Percentiles rank a stretch among this genome's conserved stretches.
Evolutionary conservation across 305 asterid species (phyloP).

Genomic region (Fraxinus angustifolia): DNA sequence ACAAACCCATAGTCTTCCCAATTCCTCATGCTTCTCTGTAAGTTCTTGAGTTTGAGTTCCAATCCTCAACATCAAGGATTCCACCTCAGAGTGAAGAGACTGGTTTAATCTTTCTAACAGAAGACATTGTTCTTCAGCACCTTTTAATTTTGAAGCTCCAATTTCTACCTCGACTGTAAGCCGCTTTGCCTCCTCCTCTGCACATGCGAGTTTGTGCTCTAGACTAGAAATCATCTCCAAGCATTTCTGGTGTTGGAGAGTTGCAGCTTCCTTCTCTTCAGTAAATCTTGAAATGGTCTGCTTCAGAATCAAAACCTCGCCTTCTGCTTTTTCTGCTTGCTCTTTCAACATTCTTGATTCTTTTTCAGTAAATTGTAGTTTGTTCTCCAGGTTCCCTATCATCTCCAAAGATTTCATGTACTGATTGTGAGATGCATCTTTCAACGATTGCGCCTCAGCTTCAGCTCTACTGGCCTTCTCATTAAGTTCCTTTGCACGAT

Average conservation of each 20-base stretch:
- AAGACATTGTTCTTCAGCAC: slow-evolving; percentile 68
- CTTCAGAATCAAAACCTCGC: slow-evolving; percentile 64
- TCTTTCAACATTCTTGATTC: slow-evolving; percentile 51
- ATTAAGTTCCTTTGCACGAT: slow-evolving; percentile 40
- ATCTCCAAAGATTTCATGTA: slow-evolving; percentile 63
- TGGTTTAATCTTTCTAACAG: slow-evolving; percentile 67
- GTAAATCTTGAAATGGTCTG: slow-evolving; percentile 51
- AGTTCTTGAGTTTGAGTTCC: slow-evolving; percentile 76
- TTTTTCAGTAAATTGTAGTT: slow-evolving; percentile 58
- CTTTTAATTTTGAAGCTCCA: slow-evolving; percentile 60
- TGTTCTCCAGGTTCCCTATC: slow-evolving; percentile 74
- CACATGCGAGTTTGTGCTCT: slow-evolving; percentile 54
- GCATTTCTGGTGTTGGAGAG: slow-evolving; percentile 55
- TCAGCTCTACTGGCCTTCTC: slow-evolving; percentile 58
- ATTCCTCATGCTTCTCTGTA: slow-evolving; percentile 80
- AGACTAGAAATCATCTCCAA: slow-evolving; percentile 57
- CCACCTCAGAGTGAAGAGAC: slow-evolving; percentile 79
- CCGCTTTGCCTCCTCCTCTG: slow-evolving; percentile 60
- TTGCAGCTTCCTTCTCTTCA: slow-evolving; percentile 64
- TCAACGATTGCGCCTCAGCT: slow-evolving; percentile 50
- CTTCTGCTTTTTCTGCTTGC: slow-evolving; percentile 76
- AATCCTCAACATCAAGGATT: slow-evolving; percentile 66
- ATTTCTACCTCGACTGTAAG: slow-evolving; percentile 60
- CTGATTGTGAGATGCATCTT: slow-evolving; percentile 67
- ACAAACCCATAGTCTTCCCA: slow-evolving; percentile 78